Conservation (phyloP, 768 basidiomycete genomes). For the Leccinum arenicola region DNA sequence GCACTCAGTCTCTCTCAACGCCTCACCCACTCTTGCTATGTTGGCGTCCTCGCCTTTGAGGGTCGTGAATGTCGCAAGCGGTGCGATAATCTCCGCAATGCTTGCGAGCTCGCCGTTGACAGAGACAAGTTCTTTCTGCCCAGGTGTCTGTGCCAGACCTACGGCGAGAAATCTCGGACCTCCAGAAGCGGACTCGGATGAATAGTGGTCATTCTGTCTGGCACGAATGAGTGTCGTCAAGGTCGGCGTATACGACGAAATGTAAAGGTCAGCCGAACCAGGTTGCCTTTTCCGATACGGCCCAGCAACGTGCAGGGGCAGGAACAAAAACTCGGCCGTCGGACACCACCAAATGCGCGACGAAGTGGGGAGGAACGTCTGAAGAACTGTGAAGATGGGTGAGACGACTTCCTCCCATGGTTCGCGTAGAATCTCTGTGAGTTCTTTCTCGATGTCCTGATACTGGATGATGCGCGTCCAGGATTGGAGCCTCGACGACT, state of each 20-base stretch:
- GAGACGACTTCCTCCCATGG: conserved; percentile 18
- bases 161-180: not conserved
- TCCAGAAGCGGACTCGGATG: not conserved
- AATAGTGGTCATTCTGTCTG: not conserved
- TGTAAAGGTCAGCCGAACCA: not conserved
- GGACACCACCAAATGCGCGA: conserved; percentile 4
- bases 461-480: not conserved
- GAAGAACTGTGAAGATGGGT: conserved; percentile 10
- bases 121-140: not conserved
- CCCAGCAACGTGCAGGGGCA: not conserved
- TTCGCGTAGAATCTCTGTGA: conserved; percentile 2
- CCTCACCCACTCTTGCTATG: not conserved
- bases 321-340: not conserved
- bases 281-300: not conserved
- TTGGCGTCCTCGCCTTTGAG: not conserved
- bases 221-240: not conserved
- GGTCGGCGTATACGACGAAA: not conserved
- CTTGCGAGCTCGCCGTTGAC: not conserved
- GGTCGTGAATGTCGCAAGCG: not conserved
- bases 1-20: conserved; percentile 8
- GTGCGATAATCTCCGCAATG: not conserved
- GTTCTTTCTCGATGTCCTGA: not conserved
- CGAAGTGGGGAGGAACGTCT: not conserved
- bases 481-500: not conserved
- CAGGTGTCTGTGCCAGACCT: not conserved